These are phyloP conservation scores for Floccularia luteovirens DNA, from an alignment of 768 basidiomycete genomes.

Conservation along the genomic window DNA sequence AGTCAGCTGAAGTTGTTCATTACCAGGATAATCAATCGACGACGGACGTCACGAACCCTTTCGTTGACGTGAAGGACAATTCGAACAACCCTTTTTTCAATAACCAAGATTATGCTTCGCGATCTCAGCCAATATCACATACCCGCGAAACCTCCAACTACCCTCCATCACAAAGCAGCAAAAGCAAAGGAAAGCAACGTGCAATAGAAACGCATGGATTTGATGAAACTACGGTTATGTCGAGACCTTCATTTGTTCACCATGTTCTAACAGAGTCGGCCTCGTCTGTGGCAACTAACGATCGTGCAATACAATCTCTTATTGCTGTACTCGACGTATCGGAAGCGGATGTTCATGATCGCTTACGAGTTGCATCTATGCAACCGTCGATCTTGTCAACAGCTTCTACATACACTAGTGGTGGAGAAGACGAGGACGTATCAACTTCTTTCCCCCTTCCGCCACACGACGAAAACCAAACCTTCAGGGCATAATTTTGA, in stretches of 20 bases:
- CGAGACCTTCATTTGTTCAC: conserved; percentile 21
- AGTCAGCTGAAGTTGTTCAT: conserved; percentile 59
- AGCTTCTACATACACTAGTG: conserved; percentile 21
- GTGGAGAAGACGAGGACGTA: conserved; percentile 27
- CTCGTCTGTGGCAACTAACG: conserved; percentile 34
- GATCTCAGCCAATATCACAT: conserved; percentile 9
- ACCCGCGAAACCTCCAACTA: conserved; percentile 34
- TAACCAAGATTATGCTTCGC: conserved; percentile 15
- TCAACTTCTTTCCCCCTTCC: conserved; percentile 32
- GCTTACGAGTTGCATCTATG: conserved; percentile 51
- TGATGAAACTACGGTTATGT: conserved; percentile 23
- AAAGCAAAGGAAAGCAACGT: conserved; percentile 27
- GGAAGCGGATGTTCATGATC: conserved; percentile 36
- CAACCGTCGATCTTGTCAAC: conserved; percentile 41
- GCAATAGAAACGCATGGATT: conserved; percentile 29
- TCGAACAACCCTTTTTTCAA: conserved; percentile 38
- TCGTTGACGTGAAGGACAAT: conserved; percentile 21
- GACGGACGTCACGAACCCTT: conserved; percentile 26
- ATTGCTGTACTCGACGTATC: conserved; percentile 57
- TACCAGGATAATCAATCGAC: conserved; percentile 24
- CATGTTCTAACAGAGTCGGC: conserved; percentile 24
- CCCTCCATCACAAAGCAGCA: conserved; percentile 18
- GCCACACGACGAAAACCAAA: conserved; percentile 13
- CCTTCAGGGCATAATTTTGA: not conserved
- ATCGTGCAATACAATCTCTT: conserved; percentile 55